Evolutionary conservation across 371 early-diverging fungal species (phyloP).

Genomic region (Apophysomyces variabilis): DNA sequence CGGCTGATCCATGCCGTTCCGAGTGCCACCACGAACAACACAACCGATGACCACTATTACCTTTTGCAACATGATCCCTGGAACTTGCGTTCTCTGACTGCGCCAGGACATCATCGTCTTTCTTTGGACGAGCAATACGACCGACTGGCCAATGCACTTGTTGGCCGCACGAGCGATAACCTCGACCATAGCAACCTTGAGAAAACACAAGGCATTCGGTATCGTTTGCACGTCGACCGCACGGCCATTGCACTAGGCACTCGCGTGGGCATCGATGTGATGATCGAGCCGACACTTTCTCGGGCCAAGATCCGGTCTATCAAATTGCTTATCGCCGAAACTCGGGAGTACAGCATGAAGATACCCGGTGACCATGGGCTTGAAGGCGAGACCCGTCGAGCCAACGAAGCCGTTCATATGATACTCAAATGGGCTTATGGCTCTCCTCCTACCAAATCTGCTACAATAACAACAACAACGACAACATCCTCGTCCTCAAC

Average conservation of each 20-base stretch:
- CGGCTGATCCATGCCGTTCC: slow-evolving; percentile 27
- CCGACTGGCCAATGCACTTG: slow-evolving; percentile 33
- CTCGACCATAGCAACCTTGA: slow-evolving; percentile 12
- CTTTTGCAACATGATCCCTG: slow-evolving; percentile 4
- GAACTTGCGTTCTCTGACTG: not conserved
- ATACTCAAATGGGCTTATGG: slow-evolving; percentile 48
- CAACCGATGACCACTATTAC: not conserved
- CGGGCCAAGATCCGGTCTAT: slow-evolving; percentile 28
- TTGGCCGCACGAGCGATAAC: slow-evolving; percentile 35
- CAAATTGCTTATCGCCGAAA: slow-evolving; percentile 25
- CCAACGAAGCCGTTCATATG: slow-evolving; percentile 25
- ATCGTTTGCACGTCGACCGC: slow-evolving; percentile 39
- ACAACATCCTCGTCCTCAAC: no score
- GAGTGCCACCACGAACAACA: not conserved
- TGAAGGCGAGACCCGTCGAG: slow-evolving; percentile 19
- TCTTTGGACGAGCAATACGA: slow-evolving; percentile 47
- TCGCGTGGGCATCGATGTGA: slow-evolving; percentile 39
- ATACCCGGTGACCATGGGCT: slow-evolving; percentile 29
- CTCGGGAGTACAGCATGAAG: slow-evolving; percentile 33
- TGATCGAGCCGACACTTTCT: slow-evolving; percentile 33
- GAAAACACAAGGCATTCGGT: slow-evolving; percentile 31
- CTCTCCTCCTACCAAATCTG: slow-evolving; percentile 25
- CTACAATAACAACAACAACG: slow-evolving; percentile 9
- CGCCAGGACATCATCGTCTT: slow-evolving; percentile 4
- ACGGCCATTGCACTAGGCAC: slow-evolving; percentile 50